Base-by-base conservation (phyloP, 1,139 yeast genomes). In the Taphrina flavorubra region DNA sequence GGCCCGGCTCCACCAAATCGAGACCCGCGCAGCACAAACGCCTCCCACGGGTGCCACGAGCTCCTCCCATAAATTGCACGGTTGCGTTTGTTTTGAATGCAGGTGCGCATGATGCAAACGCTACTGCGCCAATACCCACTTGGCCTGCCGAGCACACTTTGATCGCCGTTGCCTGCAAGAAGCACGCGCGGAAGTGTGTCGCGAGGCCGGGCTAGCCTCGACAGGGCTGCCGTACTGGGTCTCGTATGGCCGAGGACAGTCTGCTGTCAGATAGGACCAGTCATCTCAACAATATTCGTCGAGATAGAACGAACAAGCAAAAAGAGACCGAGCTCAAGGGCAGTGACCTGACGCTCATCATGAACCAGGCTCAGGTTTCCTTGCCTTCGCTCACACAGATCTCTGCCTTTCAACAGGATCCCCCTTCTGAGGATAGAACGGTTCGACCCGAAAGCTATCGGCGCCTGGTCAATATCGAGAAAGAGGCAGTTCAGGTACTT, bases 351-450 rank as follows among this genome's bases (percentile, higher is more conserved):
- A 40, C 34, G 11, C 25, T 16, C 5, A 31, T 55, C 34, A 55
- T 63, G 61, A 39, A 46, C 11, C 34, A 34, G 56, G 39, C 67
- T n/a, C 67, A 63, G 61, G 56, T 61, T 6, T 55, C 55, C 20
- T 34, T 63, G 36, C 56, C 42, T 16, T 44, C 55, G 20, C 60
- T 55, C 16, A 63, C 34, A n/a, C 14, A n/a, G 7, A 14, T 53
- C 8, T 40, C 55, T 42, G 37, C 53, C 16, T 61, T 55, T 16
- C 61, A 42, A 8, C 34, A 20, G 44, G 61, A 63, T 18, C 14
- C 36, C 14, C 39, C 51, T 8, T 11, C 18, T 14, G 65, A 51
- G 13, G 40, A 18, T n/a, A 56, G 40, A 6, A 20, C 40, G 34
- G 13, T 20, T 10, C 49, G 56, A 53, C 16, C 51, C 8, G 49